phyloP scores from a whole-genome alignment of 1,139 yeast species.

The Yamadazyma buinensis region DNA sequence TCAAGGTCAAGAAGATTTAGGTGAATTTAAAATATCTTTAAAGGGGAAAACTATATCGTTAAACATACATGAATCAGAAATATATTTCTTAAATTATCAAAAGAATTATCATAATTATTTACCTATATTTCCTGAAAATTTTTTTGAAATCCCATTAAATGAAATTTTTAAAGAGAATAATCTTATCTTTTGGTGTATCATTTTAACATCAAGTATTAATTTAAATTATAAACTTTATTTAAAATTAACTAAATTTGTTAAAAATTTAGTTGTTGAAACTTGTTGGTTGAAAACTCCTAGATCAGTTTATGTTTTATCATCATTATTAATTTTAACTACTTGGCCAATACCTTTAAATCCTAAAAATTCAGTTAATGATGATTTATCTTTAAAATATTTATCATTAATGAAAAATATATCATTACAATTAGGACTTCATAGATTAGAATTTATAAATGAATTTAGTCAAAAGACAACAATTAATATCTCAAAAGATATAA shows the following conservation, averaged over 20 bases:
- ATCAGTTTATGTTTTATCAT: conserved; percentile 37
- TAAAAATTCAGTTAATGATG: conserved; percentile 29
- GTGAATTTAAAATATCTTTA: conserved; percentile 1
- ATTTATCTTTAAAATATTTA: conserved; percentile 35
- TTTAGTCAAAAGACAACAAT: conserved; percentile 43
- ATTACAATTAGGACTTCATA: conserved; percentile 44
- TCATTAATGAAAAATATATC: conserved; percentile 40
- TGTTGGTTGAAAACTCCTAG: conserved; percentile 48
- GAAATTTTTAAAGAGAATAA: conserved; percentile 27
- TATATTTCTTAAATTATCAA: conserved; percentile 29
- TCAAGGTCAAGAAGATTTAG: conserved; percentile 1
- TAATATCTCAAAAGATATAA: conserved; percentile 29
- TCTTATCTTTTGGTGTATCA: conserved; percentile 41
- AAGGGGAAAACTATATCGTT: conserved; percentile 20
- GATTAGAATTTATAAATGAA: conserved; percentile 40
- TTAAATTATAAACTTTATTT: conserved; percentile 20
- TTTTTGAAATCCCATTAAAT: conserved; percentile 24
- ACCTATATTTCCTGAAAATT: conserved; percentile 41
- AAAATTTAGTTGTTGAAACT: conserved; percentile 37
- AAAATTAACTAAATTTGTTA: conserved; percentile 30
- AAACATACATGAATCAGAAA: conserved; percentile 25
- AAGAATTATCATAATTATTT: conserved; percentile 30
- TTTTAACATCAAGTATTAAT: conserved; percentile 31
- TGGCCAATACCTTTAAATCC: conserved; percentile 43
- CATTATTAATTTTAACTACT: conserved; percentile 41